Base-by-base conservation (phyloP, 768 basidiomycete genomes). In the Panellus pusillus region DNA sequence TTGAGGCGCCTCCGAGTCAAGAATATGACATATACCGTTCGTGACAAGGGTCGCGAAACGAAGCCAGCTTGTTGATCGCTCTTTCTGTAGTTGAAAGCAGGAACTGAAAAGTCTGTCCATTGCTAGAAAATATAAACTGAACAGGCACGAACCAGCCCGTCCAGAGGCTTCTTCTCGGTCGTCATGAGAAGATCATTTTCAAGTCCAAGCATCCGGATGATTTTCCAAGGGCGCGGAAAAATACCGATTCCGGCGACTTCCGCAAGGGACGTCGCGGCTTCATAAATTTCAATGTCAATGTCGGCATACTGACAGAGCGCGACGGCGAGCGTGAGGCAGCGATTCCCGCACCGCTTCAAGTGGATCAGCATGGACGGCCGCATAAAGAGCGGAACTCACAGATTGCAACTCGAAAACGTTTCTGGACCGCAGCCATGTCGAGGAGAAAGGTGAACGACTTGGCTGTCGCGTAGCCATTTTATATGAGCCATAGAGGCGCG, bases 231-330 rank as follows among this genome's bases (percentile, higher is more conserved):
- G 11, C 82, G 76, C 20, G 73, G 72, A 59, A 74, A 83, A 9
- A 84, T 61, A 4, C 79, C 80, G 48, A 86, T 74, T n/a, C 84
- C 84, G 15, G 82, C 83, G 20, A 83, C 38, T 65, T 84, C 83
- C 20, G 74, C 67, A 39, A 84, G 74, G 47, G 75, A 66, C 37
- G 64, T 61, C 27, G 82, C 76, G 12, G 72, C 74, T 69, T 86
- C 84, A 53, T 77, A 86, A 20, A 86, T 66, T 47, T 79, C 75
- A 36, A 84, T 73, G 29, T 82, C 77, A 24, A 85, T 80, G 54
- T 83, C 76, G 2, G 75, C 74, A 61, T 77, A 80, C 55, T 65
- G 70, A 7, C 78, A 74, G 41, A 81, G 61, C n/a, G 74, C 74
- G 24, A 78, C 66, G 64, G 78, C 78, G 48, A 72, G 65, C 41